A percentile compares a stretch with the other conserved stretches of the same genome.
Evolutionary conservation across 83 land plant species (phyloP).

Genomic region (Isoetes engelmannii): DNA sequence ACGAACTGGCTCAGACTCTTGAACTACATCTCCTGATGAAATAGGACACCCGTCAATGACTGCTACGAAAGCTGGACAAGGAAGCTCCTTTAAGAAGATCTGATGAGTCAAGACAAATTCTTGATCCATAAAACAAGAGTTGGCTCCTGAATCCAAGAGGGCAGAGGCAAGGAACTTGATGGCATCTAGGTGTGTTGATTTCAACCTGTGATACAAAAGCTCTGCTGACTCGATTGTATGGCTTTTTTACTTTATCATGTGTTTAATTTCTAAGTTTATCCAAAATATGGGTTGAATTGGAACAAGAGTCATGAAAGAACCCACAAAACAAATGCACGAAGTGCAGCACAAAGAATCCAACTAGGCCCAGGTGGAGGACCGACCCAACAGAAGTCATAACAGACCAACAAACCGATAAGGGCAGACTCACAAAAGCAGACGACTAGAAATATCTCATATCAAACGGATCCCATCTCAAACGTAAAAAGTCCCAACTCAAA

Average conservation of each 20-base stretch:
- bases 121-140: neutral
- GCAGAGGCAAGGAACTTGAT: neutral
- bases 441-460: no score
- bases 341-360: no score
- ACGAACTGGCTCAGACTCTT: neutral
- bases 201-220: neutral
- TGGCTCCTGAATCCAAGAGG: constrained; percentile 2
- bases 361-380: no score
- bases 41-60: neutral
- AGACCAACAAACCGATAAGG: no score
- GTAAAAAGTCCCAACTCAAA: no score
- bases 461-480: no score
- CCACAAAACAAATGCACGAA: no score
- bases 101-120: neutral
- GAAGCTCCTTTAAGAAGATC: neutral
- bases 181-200: neutral
- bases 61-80: neutral
- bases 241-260: neutral
- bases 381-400: no score
- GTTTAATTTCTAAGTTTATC: neutral
- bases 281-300: no score
- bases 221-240: neutral
- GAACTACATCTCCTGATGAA: neutral
- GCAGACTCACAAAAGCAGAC: no score
- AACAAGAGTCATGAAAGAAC: no score